Evolutionary conservation across 495 filamentous ascomycete genomes (phyloP).

Genomic region (Penicillium waksmanii): DNA sequence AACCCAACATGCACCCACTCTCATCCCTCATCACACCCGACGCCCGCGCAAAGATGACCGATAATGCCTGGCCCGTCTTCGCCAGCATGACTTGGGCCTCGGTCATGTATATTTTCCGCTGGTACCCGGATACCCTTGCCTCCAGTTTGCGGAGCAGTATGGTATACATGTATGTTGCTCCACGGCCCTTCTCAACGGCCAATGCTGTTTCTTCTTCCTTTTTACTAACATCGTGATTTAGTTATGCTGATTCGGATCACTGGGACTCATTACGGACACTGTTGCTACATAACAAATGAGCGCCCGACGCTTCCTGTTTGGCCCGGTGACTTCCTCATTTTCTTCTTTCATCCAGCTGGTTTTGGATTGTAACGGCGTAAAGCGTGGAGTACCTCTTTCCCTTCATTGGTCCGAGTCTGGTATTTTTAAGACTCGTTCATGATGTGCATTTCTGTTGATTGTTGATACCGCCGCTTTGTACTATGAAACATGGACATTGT

Average conservation of each 20-base stretch:
- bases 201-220: neutral
- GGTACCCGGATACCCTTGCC: constrained; percentile 88
- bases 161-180: constrained; percentile 87
- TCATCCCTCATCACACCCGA: constrained; percentile 47
- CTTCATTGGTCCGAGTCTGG: constrained; percentile 8
- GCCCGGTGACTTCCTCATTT: constrained; percentile 1
- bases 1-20: constrained; percentile 58
- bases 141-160: constrained; percentile 92
- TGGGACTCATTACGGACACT: constrained; percentile 84
- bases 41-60: constrained; percentile 54
- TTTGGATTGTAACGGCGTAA: constrained; percentile 35
- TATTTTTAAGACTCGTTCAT: neutral
- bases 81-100: constrained; percentile 84
- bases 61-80: constrained; percentile 88
- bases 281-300: constrained; percentile 81
- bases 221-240: constrained; percentile 31
- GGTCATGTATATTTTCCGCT: constrained; percentile 95
- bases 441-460: constrained; percentile 14
- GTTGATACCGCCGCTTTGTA: constrained; percentile 24
- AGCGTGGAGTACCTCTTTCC: constrained; percentile 30
- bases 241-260: constrained; percentile 72
- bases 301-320: constrained; percentile 5
- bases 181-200: neutral
- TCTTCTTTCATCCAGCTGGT: constrained; percentile 23
- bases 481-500: constrained; percentile 26